phyloP scores from a whole-genome alignment of 306 rosid genomes.

The Castanopsis chinensis region DNA sequence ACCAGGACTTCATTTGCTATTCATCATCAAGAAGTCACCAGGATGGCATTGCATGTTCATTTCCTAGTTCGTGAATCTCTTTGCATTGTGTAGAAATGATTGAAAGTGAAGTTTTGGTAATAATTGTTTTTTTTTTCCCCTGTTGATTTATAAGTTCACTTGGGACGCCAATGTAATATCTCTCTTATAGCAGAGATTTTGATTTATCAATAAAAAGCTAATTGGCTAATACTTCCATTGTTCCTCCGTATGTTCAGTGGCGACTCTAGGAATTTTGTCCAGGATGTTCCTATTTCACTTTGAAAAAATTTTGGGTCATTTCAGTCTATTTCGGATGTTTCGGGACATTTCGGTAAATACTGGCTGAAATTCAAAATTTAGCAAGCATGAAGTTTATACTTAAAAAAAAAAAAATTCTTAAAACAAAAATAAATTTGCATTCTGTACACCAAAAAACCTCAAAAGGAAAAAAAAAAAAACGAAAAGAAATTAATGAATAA shows the following conservation, averaged over 20 bases:
- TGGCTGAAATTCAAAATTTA: no score
- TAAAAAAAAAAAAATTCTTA: no score
- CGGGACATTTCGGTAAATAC: no score
- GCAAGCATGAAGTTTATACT: no score
- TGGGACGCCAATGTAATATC: slow-evolving; percentile 12
- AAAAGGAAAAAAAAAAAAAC: no score
- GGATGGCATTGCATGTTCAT: neutral
- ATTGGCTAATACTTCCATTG: slow-evolving; percentile 3
- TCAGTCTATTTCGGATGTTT: no score
- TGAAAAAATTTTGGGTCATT: no score
- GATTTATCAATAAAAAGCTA: slow-evolving; percentile 32
- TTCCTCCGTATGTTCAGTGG: neutral
- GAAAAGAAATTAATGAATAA: no score
- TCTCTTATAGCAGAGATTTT: slow-evolving; percentile 25
- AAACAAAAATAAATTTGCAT: no score
- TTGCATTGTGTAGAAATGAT: slow-evolving; percentile 22
- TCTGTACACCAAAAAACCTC: no score
- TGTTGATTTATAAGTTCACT: slow-evolving; percentile 22
- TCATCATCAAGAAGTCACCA: neutral
- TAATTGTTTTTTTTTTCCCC: slow-evolving; percentile 15
- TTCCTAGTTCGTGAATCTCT: slow-evolving; percentile 1
- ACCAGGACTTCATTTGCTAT: neutral
- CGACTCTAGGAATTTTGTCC: no score
- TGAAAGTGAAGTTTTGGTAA: slow-evolving; percentile 31
- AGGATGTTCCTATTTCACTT: no score